phyloP scores from a whole-genome alignment of 2,329 filamentous ascomycete genomes.

The Cladosporium sp. region DNA sequence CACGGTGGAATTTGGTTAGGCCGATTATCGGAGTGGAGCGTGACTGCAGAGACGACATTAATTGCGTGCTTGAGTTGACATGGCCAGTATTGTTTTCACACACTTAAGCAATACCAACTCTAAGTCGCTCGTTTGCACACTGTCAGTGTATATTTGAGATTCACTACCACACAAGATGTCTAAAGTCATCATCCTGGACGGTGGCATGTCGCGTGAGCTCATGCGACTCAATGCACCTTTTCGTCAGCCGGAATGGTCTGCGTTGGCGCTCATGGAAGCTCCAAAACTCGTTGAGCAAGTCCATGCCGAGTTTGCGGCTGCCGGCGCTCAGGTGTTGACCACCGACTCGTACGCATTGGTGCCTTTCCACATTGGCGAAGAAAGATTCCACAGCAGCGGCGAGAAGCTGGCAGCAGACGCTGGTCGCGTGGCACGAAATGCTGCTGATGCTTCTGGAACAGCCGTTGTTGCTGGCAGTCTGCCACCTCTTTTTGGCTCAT shows the following conservation, averaged over 20 bases:
- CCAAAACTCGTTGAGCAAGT: not conserved
- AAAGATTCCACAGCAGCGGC: slow-evolving; percentile 1
- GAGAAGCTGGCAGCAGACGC: slow-evolving; percentile 7
- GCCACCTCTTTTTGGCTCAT: slow-evolving; percentile 13
- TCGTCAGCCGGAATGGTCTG: slow-evolving; percentile 12
- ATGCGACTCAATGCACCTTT: slow-evolving; percentile 9
- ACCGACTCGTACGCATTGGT: slow-evolving; percentile 9
- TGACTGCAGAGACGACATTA: too few relatives aligned
- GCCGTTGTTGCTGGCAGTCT: slow-evolving; percentile 6
- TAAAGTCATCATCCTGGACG: not conserved
- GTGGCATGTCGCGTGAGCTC: slow-evolving; percentile 10
- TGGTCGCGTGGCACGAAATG: slow-evolving; percentile 4
- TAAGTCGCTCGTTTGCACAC: too few relatives aligned
- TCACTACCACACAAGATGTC: not conserved
- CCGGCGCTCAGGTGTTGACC: slow-evolving; percentile 7
- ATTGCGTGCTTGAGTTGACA: too few relatives aligned
- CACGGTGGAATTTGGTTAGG: too few relatives aligned
- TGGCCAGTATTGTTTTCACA: too few relatives aligned
- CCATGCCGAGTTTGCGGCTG: slow-evolving; percentile 3
- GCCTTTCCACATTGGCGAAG: slow-evolving; percentile 7
- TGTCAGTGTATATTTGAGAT: too few relatives aligned
- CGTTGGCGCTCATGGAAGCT: slow-evolving; percentile 6
- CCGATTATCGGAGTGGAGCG: too few relatives aligned
- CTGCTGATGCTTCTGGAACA: not conserved
- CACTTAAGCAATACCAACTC: too few relatives aligned